Base-by-base conservation (phyloP, 768 basidiomycete species). In the Tubosaeta sp. region DNA sequence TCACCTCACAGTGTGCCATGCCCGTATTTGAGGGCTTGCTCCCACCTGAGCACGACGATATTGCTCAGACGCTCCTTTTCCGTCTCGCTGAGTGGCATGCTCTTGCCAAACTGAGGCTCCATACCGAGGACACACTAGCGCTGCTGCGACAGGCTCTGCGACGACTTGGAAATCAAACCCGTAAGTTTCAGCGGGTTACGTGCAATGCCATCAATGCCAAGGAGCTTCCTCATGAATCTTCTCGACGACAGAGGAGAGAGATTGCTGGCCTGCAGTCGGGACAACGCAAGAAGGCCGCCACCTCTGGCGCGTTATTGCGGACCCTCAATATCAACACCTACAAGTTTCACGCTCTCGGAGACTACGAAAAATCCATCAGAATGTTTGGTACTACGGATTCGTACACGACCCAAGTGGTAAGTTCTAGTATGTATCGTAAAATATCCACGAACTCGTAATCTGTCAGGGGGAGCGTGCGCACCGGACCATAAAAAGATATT, bases 381-480 rank as follows among this genome's bases (percentile, higher is more conserved):
- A 10, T 48, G 7, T 64, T 62, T 42, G 60, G 65, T 0, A 64
- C 67, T 0, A 64, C 50, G n/a, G n/a, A n/a, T n/a, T n/a, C n/a
- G n/a, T n/a, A n/a, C n/a, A n/a, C n/a, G n/a, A n/a, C n/a, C n/a
- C 58, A 63, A 33, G 42, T 59, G 1, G 63, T 67, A 31, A 22
- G 60, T 57, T n/a, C n/a, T n/a, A n/a, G n/a, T n/a, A n/a, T n/a
- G n/a, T n/a, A n/a, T n/a, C n/a, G n/a, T n/a, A n/a, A n/a, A n/a
- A n/a, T n/a, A n/a, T n/a, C n/a, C n/a, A n/a, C n/a, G n/a, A n/a
- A n/a, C n/a, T n/a, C n/a, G n/a, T n/a, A n/a, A n/a, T n/a, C n/a
- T n/a, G n/a, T n/a, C 2, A 71, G 70, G 68, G 71, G 5, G 69
- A 74, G 49, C 59, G 61, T 2, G 59, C 68, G 9, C 72, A 73